These are phyloP conservation scores for Boletus fagicola DNA, from an alignment of 768 basidiomycete species.

Conservation along the genomic window DNA sequence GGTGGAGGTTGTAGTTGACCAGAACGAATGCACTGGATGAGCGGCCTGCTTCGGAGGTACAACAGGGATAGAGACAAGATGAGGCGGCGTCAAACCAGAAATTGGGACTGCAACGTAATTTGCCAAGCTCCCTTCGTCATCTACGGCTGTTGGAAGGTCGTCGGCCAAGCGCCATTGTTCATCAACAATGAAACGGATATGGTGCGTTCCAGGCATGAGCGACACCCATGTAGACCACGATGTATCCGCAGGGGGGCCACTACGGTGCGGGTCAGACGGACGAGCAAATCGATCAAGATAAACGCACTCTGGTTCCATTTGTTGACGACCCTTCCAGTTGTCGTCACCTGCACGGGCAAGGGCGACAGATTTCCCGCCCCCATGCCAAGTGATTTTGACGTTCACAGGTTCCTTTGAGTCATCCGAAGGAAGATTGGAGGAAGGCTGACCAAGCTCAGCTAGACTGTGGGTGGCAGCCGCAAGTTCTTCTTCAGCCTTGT, in stretches of 20 bases:
- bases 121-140: conserved; percentile 90
- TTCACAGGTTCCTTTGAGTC: conserved; percentile 33
- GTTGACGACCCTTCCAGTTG: conserved; percentile 68
- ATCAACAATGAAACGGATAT: conserved; percentile 94
- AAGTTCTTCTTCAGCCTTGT: conserved; percentile 34
- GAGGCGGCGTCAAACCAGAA: conserved; percentile 34
- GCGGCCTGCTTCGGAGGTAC: conserved; percentile 27
- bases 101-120: conserved; percentile 75
- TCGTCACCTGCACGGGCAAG: conserved; percentile 73
- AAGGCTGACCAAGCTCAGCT: conserved; percentile 22
- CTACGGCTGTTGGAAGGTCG: conserved; percentile 83
- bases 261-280: conserved; percentile 21
- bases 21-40: conserved; percentile 41
- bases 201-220: conserved; percentile 87
- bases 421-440: conserved; percentile 23
- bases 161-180: conserved; percentile 78
- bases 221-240: conserved; percentile 41
- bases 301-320: conserved; percentile 64
- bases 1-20: conserved; percentile 39
- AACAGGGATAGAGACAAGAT: conserved; percentile 36
- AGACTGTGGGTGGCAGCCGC: conserved; percentile 13
- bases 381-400: conserved; percentile 64
- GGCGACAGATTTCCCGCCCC: conserved; percentile 60
- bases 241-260: conserved; percentile 34
- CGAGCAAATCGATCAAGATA: conserved; percentile 5